Base-by-base conservation (phyloP, 495 filamentous ascomycete species). In the Aspergillus affinis region DNA sequence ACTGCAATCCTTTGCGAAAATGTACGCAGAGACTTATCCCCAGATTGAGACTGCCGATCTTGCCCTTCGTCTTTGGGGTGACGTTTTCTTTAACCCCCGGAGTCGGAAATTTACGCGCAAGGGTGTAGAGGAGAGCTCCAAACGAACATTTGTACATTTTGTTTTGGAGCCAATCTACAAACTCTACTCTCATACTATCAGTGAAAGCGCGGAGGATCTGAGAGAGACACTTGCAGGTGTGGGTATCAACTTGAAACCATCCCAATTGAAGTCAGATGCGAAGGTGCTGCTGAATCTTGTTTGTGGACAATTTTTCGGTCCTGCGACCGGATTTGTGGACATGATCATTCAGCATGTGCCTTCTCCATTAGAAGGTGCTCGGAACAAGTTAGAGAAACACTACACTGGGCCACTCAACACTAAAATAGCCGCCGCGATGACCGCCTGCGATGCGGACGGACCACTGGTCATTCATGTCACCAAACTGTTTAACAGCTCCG, bases 91-190 rank as follows among this genome's bases (percentile, higher is more conserved):
- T 79, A 98, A 97, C 68, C 93, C 94, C 0, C 79, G 77, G 62
- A 93, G 88, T 71, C 87, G 93, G 48, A 93, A 88, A 56, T 98
- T 98, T 66, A 94, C 89, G 46, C 84, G 94, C 56, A 97, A 94
- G 68, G 86, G 85, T 30, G 68, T 90, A 21, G 94, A 98, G 68
- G 85, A 92, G 62, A 78, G 83, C 30, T 86, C 92, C 9, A 93
- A 88, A 71, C 82, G 94, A 47, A 88, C 90, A 9, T 98, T 98
- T 74, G 90, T 98, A 61, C 87, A 96, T 68, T 98, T 98, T 65
- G 82, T 98, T 41, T 78, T 98, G 46, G 95, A 98, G 69, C 95
- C 94, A 26, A 91, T 98, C 58, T 98, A 98, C 80, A 98, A 98
- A 69, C 80, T 98, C 32, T 98, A 94, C 73, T 93, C 93, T 7